These are phyloP conservation scores for Tinospora cordifolia DNA, from an alignment of 164 flowering plant species.

Conservation along the genomic window DNA sequence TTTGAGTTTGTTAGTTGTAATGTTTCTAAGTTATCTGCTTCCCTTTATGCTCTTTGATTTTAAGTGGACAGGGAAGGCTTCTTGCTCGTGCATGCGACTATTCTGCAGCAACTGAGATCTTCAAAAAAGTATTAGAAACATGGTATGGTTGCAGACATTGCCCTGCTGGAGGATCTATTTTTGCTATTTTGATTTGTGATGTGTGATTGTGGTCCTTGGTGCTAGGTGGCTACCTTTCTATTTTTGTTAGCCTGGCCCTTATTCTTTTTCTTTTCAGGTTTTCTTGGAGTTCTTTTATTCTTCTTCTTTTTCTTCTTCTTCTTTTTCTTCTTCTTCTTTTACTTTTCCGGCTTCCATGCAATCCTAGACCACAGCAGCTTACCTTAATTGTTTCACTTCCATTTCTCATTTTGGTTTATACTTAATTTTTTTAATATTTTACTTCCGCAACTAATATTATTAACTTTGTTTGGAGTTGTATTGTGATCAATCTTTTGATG, in stretches of 20 bases:
- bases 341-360: too few species aligned
- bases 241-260: too few species aligned
- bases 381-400: too few species aligned
- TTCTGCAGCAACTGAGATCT: conserved; percentile 60
- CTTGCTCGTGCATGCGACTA: conserved; percentile 83
- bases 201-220: too few species aligned
- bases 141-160: conserved; percentile 39
- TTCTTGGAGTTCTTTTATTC: neutral
- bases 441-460: too few species aligned
- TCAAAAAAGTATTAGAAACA: conserved; percentile 52
- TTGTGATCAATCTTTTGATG: neutral
- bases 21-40: conserved; percentile 17
- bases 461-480: neutral
- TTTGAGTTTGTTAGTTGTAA: neutral
- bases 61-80: conserved; percentile 99
- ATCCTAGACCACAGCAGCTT: too few species aligned
- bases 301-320: neutral
- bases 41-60: conserved; percentile 50
- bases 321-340: neutral
- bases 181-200: too few species aligned
- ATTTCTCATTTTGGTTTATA: too few species aligned
- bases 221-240: too few species aligned
- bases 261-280: too few species aligned
- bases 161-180: neutral
- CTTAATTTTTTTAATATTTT: too few species aligned